Percentiles rank a stretch among this genome's conserved stretches.
phyloP scores from a whole-genome alignment of 345 rosid genomes.

The Lepidium africanum region DNA sequence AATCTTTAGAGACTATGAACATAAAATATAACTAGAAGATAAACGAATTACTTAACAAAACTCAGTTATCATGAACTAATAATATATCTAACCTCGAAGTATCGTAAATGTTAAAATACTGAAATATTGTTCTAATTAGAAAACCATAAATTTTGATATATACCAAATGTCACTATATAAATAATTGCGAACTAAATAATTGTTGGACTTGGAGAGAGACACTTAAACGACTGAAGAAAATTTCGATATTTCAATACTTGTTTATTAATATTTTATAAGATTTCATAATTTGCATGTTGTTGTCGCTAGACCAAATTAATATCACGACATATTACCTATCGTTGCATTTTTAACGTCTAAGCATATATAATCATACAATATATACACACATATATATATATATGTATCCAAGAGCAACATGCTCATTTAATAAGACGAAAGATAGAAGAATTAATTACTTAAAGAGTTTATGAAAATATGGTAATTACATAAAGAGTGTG shows the following conservation, averaged over 20 bases:
- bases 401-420: too few relatives aligned
- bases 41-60: neutral
- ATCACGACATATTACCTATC: conserved; percentile 14
- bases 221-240: neutral
- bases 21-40: too few relatives aligned
- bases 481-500: too few relatives aligned
- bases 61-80: neutral
- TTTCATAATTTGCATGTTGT: neutral
- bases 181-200: neutral
- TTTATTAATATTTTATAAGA: neutral
- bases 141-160: neutral
- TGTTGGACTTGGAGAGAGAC: neutral
- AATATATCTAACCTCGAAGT: neutral
- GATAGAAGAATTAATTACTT: too few relatives aligned
- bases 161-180: neutral
- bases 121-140: neutral
- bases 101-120: neutral
- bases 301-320: too few relatives aligned
- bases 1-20: neutral
- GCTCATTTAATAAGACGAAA: too few relatives aligned
- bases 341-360: neutral
- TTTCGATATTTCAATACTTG: neutral
- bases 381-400: too few relatives aligned
- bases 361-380: too few relatives aligned
- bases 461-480: too few relatives aligned